Evolutionary conservation across 78 protist species (phyloP).

Genomic region (Dictyostelium intermedium): DNA sequence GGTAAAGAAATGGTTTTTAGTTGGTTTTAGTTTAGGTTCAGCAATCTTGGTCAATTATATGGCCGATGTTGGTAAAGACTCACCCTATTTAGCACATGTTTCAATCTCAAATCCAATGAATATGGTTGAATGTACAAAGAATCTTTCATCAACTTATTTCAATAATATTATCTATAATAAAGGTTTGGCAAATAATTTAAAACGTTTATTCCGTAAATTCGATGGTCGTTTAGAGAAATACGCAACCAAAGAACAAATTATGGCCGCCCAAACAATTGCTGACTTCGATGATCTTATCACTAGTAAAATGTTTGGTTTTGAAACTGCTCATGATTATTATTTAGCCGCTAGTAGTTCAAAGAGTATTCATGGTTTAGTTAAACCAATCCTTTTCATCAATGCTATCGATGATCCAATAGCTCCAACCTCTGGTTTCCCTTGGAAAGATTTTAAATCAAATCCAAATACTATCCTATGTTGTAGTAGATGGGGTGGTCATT

Average conservation of each 20-base stretch:
- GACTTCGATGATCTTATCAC: conserved; percentile 38
- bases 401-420: conserved; percentile 60
- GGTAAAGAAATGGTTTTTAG: conserved; percentile 4
- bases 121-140: conserved; percentile 34
- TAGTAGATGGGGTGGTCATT: conserved; percentile 45
- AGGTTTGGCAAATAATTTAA: conserved; percentile 34
- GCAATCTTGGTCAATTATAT: conserved; percentile 30
- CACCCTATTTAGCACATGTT: conserved; percentile 19
- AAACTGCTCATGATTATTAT: conserved; percentile 27
- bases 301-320: conserved; percentile 30
- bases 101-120: conserved; percentile 64
- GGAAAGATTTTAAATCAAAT: conserved; percentile 34
- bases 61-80: not conserved
- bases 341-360: not conserved
- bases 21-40: conserved; percentile 54
- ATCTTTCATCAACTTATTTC: conserved; percentile 1
- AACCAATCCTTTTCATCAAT: conserved; percentile 54
- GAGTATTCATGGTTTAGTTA: not conserved
- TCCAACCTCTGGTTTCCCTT: conserved; percentile 35
- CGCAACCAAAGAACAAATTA: conserved; percentile 14
- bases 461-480: conserved; percentile 40
- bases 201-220: conserved; percentile 1
- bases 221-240: conserved; percentile 35
- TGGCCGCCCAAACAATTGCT: not conserved
- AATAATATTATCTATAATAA: conserved; percentile 15